Evolutionary conservation across 495 filamentous ascomycete genomes (phyloP), one percentile per base, ranked within the genome.

Genomic region (Penicillium turbatum): DNA sequence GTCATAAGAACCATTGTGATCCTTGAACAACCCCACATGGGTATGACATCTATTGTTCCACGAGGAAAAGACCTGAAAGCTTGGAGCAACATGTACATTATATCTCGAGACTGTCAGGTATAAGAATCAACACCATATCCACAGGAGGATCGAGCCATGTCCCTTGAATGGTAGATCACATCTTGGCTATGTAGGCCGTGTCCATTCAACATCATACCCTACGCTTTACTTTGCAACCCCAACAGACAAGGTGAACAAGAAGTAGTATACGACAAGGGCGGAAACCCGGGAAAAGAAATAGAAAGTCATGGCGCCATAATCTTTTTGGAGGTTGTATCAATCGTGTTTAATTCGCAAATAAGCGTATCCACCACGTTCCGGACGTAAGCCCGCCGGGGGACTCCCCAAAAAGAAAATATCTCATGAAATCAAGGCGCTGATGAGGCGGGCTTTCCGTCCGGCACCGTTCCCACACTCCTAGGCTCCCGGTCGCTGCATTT

Each of bases 221-320:
- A 37, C 46, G 32, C 19, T 48, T 7, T 48, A 48, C 46, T 24
- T 10, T 37, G 24, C 13, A 2, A 37, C n/a, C 12, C 7, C 3
- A n/a, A n/a, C n/a, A n/a, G n/a, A n/a, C n/a, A n/a, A n/a, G n/a
- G n/a, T 13, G 26, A 48, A 3, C 21, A 17, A 15, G 45, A 21
- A 6, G 5, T 1, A 38, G 36, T 30, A 49, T 37, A 49, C 35
- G 26, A 2, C 6, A 35, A 38, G 15, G 32, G 6, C 13, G 10
- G 17, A 38, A 27, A 39, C 47, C 47, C 26, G 34, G 21, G 13
- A 19, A 13, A 51, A 52, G 57, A 40, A 65, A 60, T 62, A 57
- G 42, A 73, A 59, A 42, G 62, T 75, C 72, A 71, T 73, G 70
- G 72, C 70, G 70, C 70, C 72, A 72, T 74, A 58, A 65, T 68